Evolutionary conservation across 441 rosid species (phyloP).

Genomic region (Brassica hybrid): DNA sequence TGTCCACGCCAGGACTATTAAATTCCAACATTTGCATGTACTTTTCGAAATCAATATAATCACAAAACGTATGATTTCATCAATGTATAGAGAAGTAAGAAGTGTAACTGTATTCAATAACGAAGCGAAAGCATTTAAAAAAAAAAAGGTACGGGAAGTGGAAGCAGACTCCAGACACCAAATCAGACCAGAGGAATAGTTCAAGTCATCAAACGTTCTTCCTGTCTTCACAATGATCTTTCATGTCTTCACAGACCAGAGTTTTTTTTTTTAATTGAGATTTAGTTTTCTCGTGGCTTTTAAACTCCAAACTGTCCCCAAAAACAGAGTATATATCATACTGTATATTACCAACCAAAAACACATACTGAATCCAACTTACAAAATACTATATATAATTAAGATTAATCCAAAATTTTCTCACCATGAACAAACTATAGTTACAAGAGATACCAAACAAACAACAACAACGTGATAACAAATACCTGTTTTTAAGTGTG

Average conservation of each 20-base stretch:
- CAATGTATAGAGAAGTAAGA: neutral
- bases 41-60: neutral
- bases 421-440: constrained; percentile 16
- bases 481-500: constrained; percentile 15
- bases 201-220: neutral
- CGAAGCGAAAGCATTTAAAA: neutral
- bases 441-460: neutral
- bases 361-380: constrained; percentile 4
- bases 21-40: neutral
- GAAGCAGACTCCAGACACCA: neutral
- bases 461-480: constrained; percentile 16
- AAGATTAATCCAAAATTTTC: constrained; percentile 1
- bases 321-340: neutral
- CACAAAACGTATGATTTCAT: neutral
- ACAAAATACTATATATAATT: neutral
- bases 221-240: neutral
- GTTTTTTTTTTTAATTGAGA: too few species aligned
- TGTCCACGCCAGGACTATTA: neutral
- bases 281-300: neutral
- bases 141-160: neutral
- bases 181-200: neutral
- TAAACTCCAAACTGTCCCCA: neutral
- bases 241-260: neutral
- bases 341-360: constrained; percentile 14
- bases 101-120: neutral